These are phyloP conservation scores for Pythium plurisporium DNA, from an alignment of 352 stramenopile species.

Conservation along the genomic window DNA sequence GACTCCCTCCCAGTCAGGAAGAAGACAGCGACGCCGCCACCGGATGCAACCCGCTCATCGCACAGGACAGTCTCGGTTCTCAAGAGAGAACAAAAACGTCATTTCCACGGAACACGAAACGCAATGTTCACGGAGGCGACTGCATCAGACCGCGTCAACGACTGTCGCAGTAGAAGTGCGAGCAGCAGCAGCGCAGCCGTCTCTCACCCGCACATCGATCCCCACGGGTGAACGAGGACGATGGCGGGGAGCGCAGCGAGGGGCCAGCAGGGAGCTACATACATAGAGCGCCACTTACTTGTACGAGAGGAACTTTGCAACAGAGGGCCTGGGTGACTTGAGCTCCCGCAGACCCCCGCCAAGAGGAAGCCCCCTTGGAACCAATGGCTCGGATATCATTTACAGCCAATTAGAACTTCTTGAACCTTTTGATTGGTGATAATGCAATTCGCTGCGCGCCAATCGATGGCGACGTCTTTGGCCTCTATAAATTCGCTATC, in stretches of 20 bases:
- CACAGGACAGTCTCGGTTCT: conserved; percentile 91
- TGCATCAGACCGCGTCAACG: not conserved
- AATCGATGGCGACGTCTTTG: conserved; percentile 16
- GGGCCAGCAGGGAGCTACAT: conserved; percentile 13
- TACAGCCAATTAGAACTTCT: conserved; percentile 11
- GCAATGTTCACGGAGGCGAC: conserved; percentile 25
- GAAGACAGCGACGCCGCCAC: not conserved
- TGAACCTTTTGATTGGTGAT: conserved; percentile 6
- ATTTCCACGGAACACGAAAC: conserved; percentile 28
- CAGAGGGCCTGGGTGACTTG: conserved; percentile 36
- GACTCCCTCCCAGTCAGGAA: not conserved
- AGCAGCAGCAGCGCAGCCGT: not conserved
- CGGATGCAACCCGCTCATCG: conserved; percentile 36
- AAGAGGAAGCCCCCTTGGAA: conserved; percentile 2
- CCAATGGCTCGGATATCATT: conserved; percentile 16
- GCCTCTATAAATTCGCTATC: conserved; percentile 1
- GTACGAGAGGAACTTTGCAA: conserved; percentile 85
- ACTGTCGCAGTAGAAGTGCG: no score
- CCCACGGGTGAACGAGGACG: not conserved
- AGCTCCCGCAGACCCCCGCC: no score
- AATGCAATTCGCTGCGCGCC: conserved; percentile 1
- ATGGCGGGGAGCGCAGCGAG: conserved; percentile 2
- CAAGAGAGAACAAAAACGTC: conserved; percentile 71
- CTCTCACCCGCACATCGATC: not conserved
- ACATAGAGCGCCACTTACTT: conserved; percentile 61